These are phyloP conservation scores for Fusarium miscanthi DNA, from an alignment of 2,329 filamentous ascomycete genomes.

Conservation along the genomic window DNA sequence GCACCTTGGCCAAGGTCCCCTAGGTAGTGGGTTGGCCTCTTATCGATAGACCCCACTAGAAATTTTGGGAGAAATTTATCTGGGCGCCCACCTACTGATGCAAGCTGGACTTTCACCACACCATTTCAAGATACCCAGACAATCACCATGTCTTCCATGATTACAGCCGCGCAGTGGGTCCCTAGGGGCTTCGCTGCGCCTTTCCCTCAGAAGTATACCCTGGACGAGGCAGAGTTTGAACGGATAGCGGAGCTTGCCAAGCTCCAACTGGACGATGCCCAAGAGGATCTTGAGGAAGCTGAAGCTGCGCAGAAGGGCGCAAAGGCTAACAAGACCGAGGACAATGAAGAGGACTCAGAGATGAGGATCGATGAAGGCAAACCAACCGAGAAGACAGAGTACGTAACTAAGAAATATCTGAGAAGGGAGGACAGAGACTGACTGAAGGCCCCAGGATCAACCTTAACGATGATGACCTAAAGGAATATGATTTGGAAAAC, in stretches of 20 bases:
- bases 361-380: constrained; percentile 51
- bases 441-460: constrained; percentile 54
- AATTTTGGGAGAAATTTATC: constrained; percentile 50
- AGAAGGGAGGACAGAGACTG: constrained; percentile 3
- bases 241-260: constrained; percentile 80
- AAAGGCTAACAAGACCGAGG: constrained; percentile 41
- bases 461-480: constrained; percentile 83
- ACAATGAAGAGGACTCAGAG: constrained; percentile 49
- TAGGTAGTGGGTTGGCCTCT: constrained; percentile 23
- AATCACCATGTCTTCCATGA: constrained; percentile 71
- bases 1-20: background rate
- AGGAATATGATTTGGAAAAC: constrained; percentile 95
- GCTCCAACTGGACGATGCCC: constrained; percentile 89
- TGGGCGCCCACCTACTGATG: constrained; percentile 26
- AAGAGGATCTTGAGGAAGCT: constrained; percentile 84
- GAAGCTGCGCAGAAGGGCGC: constrained; percentile 52
- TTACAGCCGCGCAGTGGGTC: constrained; percentile 81
- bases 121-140: constrained; percentile 45
- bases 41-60: constrained; percentile 57
- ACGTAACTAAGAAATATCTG: constrained; percentile 9
- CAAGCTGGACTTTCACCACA: constrained; percentile 31
- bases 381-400: constrained; percentile 52
- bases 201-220: constrained; percentile 79
- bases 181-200: constrained; percentile 80
- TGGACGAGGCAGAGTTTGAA: constrained; percentile 80